These are phyloP conservation scores for Aspergillus incahuasiensis DNA, from an alignment of 495 filamentous ascomycete species.

Conservation along the genomic window DNA sequence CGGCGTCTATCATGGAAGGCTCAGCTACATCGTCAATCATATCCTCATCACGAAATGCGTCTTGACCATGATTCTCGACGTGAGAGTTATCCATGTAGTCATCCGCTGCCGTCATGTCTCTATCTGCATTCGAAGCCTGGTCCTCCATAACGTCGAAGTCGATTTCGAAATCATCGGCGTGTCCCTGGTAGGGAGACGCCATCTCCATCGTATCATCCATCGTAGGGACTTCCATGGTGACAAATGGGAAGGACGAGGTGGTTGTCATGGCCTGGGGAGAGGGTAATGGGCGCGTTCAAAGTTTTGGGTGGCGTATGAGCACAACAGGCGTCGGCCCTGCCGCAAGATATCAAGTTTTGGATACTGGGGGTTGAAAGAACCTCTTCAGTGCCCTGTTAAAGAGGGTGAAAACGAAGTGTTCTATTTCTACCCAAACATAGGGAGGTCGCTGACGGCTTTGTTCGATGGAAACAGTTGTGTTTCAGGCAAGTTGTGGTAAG, in stretches of 20 bases:
- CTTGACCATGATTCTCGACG: conserved; percentile 30
- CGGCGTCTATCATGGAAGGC: conserved; percentile 37
- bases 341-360: background rate
- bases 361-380: background rate
- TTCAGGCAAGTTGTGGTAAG: conserved; percentile 27
- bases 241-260: conserved; percentile 27
- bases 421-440: background rate
- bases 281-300: conserved; percentile 19
- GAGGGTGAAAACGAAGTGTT: background rate
- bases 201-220: conserved; percentile 52
- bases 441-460: background rate
- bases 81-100: conserved; percentile 32
- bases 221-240: conserved; percentile 39
- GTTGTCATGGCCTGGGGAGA: conserved; percentile 36
- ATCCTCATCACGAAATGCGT: conserved; percentile 39
- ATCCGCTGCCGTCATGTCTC: conserved; percentile 59
- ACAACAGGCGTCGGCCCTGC: conserved; percentile 3
- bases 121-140: conserved; percentile 47
- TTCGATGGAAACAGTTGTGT: conserved; percentile 17
- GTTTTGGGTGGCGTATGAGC: conserved; percentile 17
- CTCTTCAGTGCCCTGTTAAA: background rate
- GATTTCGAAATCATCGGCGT: conserved; percentile 68
- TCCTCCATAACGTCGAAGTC: conserved; percentile 64
- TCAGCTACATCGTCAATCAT: conserved; percentile 47
- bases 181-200: conserved; percentile 43